A percentile compares a stretch with the other conserved stretches of the same genome.
Evolutionary conservation across 2,329 filamentous ascomycete species (phyloP).

Genomic region (Harringtonia lauricola): DNA sequence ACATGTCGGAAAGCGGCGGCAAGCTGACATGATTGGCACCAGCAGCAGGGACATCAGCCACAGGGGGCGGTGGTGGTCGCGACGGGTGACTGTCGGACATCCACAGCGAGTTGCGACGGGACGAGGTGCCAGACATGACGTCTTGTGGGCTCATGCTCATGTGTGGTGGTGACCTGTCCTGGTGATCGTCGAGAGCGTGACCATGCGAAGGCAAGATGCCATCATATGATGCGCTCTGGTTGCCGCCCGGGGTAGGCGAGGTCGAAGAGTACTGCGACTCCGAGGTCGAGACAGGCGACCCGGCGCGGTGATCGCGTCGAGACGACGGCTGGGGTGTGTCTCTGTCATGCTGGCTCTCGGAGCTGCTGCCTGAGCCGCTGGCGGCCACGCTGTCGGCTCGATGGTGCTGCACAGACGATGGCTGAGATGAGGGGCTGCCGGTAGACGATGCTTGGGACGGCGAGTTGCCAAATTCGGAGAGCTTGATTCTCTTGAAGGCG

Average conservation of each 20-base stretch:
- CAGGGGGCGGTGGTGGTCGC: slow-evolving; percentile 16
- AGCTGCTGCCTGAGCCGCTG: slow-evolving; percentile 33
- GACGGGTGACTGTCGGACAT: slow-evolving; percentile 3
- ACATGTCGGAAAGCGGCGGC: slow-evolving; percentile 36
- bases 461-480: slow-evolving; percentile 23
- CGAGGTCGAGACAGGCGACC: slow-evolving; percentile 33
- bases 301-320: slow-evolving; percentile 32
- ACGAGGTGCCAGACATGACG: slow-evolving; percentile 9
- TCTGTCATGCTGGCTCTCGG: slow-evolving; percentile 32
- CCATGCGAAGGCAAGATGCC: slow-evolving; percentile 30
- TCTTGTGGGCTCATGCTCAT: slow-evolving; percentile 15
- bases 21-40: slow-evolving; percentile 22
- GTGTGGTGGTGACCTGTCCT: slow-evolving; percentile 17
- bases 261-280: slow-evolving; percentile 35
- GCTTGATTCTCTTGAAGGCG: slow-evolving; percentile 35
- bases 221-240: slow-evolving; percentile 14
- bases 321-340: slow-evolving; percentile 22
- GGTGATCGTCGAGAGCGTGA: slow-evolving; percentile 20
- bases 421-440: slow-evolving; percentile 17
- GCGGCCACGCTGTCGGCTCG: slow-evolving; percentile 29
- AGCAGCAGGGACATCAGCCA: neutral
- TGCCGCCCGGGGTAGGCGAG: slow-evolving; percentile 20
- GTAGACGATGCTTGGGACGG: neutral
- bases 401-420: slow-evolving; percentile 4
- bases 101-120: too few relatives aligned